These are phyloP conservation scores for Crucihimalaya himalaica DNA, from an alignment of 345 rosid genomes.

Conservation along the genomic window DNA sequence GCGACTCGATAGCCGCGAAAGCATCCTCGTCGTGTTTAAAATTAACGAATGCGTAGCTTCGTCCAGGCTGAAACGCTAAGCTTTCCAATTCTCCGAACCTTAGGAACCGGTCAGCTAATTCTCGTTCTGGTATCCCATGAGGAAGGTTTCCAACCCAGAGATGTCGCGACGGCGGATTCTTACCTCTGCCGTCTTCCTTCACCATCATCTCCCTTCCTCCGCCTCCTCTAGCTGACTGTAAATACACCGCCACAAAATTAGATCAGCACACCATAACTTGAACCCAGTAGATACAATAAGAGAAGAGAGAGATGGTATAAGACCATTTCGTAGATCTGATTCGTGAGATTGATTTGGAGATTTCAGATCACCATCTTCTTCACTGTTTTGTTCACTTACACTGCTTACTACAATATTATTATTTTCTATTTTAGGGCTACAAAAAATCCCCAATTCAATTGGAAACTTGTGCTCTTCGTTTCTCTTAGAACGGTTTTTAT, in stretches of 20 bases:
- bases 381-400: neutral
- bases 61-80: constrained; percentile 77
- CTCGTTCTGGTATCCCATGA: constrained; percentile 56
- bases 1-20: constrained; percentile 64
- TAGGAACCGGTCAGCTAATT: constrained; percentile 52
- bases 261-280: constrained; percentile 8
- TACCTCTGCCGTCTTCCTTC: constrained; percentile 44
- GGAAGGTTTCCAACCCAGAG: constrained; percentile 93
- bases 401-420: neutral
- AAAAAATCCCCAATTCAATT: neutral
- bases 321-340: neutral
- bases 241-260: constrained; percentile 13
- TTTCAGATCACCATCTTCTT: neutral
- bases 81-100: constrained; percentile 79
- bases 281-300: neutral
- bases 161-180: constrained; percentile 79
- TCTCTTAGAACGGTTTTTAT: no score
- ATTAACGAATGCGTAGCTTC: constrained; percentile 84
- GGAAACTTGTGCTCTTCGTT: no score
- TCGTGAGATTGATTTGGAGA: neutral
- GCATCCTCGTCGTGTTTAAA: constrained; percentile 70
- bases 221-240: constrained; percentile 44
- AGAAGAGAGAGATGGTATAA: neutral
- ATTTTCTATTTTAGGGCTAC: neutral
- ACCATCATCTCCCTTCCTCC: constrained; percentile 48